Base-by-base conservation (phyloP, 2,329 filamentous ascomycete species). In the Cordyceps tenuipes region DNA sequence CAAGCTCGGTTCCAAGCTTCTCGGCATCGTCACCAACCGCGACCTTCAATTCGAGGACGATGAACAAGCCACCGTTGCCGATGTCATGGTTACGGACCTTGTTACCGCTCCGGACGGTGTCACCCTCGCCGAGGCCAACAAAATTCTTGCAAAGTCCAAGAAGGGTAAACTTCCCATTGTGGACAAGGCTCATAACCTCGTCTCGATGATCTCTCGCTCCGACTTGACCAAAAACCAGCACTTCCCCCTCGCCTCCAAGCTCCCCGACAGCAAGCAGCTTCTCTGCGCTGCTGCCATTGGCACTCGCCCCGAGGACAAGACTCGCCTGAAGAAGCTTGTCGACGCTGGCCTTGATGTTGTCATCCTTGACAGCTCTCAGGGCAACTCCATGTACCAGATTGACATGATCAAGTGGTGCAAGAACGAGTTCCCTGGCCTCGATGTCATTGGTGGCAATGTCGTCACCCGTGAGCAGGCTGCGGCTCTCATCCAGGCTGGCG, bases 391-490 rank as follows among this genome's bases (percentile, higher is more conserved):
- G 81, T 99, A 93, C 83, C 93, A 97, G 80, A 88, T 97, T 65
- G 91, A 96, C 63, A 99, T 99, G 94, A 85, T 99, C 80, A 91
- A 92, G 77, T 97, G 88, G 82, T 83, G 94, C 79, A 99, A 99
- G 83, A 74, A 87, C 67, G 90, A 87, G 68, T 93, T 87, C 79
- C 91, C 93, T 36, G 78, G 81, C 54, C 82, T 99, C 64, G 92
- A 99, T 68, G 94, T 99, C 72, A 96, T 99, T 72, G 95, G 89
- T 71, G 94, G 94, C 78, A 99, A 99, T 77, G 94, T 99, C 67
- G 94, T 99, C 69, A 99, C 94, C 61, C 88, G 93, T 59, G 93
- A 97, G 74, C 94, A 99, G 80, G 94, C 94, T 66, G 94, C 95
- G 57, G 79, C 83, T 64, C 80, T 99, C 66, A 97, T 99, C 70